Evolutionary conservation across 768 basidiomycete species (phyloP), one percentile per base, ranked within the genome.

Genomic region (Pisolithus microcarpus): DNA sequence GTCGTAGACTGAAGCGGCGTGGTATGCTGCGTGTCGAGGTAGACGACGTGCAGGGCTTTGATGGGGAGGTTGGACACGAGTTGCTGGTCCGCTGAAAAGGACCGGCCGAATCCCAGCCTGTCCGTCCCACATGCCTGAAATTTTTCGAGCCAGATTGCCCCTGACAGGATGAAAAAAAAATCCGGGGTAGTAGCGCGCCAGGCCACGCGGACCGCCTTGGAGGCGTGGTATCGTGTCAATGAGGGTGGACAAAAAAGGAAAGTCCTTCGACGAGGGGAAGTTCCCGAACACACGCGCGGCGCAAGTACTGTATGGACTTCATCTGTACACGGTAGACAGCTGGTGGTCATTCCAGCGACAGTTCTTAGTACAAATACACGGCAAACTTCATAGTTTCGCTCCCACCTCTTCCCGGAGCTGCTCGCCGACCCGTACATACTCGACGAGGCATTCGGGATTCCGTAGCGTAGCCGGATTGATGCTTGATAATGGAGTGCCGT

Each of bases 391-490:
- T 26, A 34, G 15, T 45, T 44, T 43, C 50, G 18, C 60, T 40
- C 54, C 65, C 28, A 73, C 70, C 60, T 82, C 80, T 50, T 55
- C 65, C 46, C 81, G 69, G 63, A 86, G 63, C 46, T 43, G 52
- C 46, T 70, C 61, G 38, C 85, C 83, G 46, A 81, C 65, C n/a
- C 72, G 66, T 39, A 62, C 77, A 67, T 84, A 90, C 56, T 78
- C 78, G 6, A 62, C 69, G 44, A 90, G 73, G 65, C 84, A 87
- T 56, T 80, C 81, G 16, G 88, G 84, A 65, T 91, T 90, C 31
- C 77, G 71, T 55, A 91, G 63, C 15, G 87, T 90, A 31, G 85
- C 75, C 16, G 77, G 78, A 62, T 90, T 90, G 44, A 89, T 80
- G 52, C 70, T 78, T 36, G 77, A 74, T 46, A 85, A 56, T n/a